Percentiles rank a stretch among this genome's conserved stretches.
These are phyloP conservation scores for Astrephomene gubernaculifera DNA, from an alignment of 139 green algal species.

Conservation along the genomic window DNA sequence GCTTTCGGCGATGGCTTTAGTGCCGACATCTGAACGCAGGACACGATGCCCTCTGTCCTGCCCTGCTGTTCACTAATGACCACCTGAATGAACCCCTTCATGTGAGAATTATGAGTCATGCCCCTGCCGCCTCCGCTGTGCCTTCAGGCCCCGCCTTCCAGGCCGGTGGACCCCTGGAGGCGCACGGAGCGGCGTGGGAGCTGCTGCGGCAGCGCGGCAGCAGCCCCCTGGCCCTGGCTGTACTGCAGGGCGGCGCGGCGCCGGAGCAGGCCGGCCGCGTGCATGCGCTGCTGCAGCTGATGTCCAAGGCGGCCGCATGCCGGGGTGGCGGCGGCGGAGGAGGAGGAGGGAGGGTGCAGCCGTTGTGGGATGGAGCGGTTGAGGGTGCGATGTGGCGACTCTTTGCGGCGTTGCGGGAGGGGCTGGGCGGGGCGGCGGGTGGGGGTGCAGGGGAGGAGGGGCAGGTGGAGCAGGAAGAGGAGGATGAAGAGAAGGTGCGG, in stretches of 20 bases:
- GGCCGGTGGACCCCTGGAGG: constrained; percentile 30
- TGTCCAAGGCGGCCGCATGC: constrained; percentile 13
- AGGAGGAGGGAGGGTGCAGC: neutral
- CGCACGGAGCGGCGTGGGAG: constrained; percentile 58
- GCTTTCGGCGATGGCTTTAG: no score
- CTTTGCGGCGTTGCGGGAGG: neutral
- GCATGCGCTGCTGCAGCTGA: constrained; percentile 37
- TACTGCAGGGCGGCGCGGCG: constrained; percentile 9
- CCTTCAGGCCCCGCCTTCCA: constrained; percentile 3
- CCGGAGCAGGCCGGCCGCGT: constrained; percentile 31
- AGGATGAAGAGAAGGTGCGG: constrained; percentile 10
- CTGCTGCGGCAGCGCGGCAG: constrained; percentile 14
- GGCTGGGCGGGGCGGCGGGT: neutral
- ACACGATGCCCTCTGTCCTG: no score
- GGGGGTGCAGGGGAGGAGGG: neutral
- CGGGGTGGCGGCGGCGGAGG: neutral
- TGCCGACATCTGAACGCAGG: no score
- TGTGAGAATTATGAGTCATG: no score
- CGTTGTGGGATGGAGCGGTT: constrained; percentile 10
- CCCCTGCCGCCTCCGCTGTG: neutral
- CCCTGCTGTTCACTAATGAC: no score
- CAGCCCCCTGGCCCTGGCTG: constrained; percentile 24
- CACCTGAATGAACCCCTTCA: no score
- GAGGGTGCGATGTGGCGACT: constrained; percentile 29
- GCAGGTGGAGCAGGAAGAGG: constrained; percentile 12